phyloP scores from a whole-genome alignment of 2,329 filamentous ascomycete species.

The Phoma herbarum region DNA sequence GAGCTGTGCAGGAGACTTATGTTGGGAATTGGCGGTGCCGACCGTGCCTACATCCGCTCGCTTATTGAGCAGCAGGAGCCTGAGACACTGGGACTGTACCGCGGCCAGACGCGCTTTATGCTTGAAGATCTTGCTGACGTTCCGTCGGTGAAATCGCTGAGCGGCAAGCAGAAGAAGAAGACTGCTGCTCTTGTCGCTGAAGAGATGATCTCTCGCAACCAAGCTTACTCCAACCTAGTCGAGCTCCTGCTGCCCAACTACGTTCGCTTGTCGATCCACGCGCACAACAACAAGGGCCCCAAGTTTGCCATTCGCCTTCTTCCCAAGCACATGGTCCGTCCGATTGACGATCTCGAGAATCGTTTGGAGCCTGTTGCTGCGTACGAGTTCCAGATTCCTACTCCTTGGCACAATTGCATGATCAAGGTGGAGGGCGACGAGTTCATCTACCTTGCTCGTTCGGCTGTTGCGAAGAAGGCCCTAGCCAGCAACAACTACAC shows the following conservation, averaged over 20 bases:
- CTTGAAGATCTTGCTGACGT: conserved; percentile 46
- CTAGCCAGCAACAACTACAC: conserved; percentile 31
- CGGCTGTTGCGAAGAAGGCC: conserved; percentile 38
- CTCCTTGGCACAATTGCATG: conserved; percentile 57
- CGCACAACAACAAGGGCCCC: conserved; percentile 54
- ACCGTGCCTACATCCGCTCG: conserved; percentile 37
- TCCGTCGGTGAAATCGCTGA: conserved; percentile 35
- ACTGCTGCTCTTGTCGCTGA: conserved; percentile 45
- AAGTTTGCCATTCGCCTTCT: conserved; percentile 56
- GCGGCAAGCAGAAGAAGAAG: conserved; percentile 49
- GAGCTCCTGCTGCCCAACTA: conserved; percentile 57
- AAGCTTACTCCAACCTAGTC: conserved; percentile 60
- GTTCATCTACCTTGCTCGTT: conserved; percentile 38
- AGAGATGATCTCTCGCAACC: conserved; percentile 55
- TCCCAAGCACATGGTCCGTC: conserved; percentile 42
- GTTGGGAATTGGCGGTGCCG: conserved; percentile 37
- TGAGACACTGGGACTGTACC: conserved; percentile 44
- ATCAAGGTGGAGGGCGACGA: conserved; percentile 47
- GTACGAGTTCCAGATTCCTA: conserved; percentile 51
- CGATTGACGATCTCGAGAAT: conserved; percentile 47
- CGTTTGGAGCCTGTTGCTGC: conserved; percentile 35
- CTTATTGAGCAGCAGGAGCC: conserved; percentile 42
- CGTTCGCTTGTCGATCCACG: conserved; percentile 60
- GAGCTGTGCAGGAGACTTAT: conserved; percentile 45
- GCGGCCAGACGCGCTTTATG: conserved; percentile 52